A percentile compares a stretch with the other conserved stretches of the same genome.
phyloP scores from a whole-genome alignment of 1,139 yeast species.

The Protomyces lactucae-debilis region DNA sequence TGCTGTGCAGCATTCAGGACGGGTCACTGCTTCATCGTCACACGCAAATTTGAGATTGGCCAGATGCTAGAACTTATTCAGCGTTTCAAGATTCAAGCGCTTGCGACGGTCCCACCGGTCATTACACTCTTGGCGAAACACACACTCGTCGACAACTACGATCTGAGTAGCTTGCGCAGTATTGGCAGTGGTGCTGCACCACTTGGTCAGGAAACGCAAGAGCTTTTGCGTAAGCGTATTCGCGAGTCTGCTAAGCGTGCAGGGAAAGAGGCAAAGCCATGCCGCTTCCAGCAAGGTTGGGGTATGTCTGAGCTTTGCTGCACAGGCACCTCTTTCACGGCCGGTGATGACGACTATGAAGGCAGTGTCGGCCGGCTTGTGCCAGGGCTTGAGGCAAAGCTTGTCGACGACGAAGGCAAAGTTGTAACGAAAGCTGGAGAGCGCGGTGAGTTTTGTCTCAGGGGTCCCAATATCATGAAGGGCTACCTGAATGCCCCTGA shows the following conservation, averaged over 20 bases:
- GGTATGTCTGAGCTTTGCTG: constrained; percentile 28
- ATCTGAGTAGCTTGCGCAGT: constrained; percentile 31
- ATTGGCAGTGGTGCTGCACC: constrained; percentile 44
- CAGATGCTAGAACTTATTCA: constrained; percentile 35
- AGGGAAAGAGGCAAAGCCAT: background rate
- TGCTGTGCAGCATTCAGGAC: constrained; percentile 34
- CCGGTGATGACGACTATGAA: constrained; percentile 32
- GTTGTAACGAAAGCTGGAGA: constrained; percentile 49
- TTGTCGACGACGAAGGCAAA: constrained; percentile 46
- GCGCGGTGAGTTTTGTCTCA: constrained; percentile 74
- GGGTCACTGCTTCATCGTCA: constrained; percentile 37
- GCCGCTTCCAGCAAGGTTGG: constrained; percentile 27
- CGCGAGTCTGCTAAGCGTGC: background rate
- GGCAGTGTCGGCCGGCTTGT: constrained; percentile 48
- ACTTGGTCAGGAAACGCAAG: constrained; percentile 31
- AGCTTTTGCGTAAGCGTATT: constrained; percentile 10
- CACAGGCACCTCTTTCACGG: constrained; percentile 34
- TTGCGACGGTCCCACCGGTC: constrained; percentile 43
- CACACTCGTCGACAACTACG: constrained; percentile 39
- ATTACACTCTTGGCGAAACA: constrained; percentile 41
- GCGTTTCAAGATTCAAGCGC: constrained; percentile 36
- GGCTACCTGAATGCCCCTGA: constrained; percentile 52
- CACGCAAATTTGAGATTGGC: constrained; percentile 39
- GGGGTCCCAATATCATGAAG: constrained; percentile 58
- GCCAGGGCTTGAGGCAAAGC: constrained; percentile 45